phyloP scores from a whole-genome alignment of 2,329 filamentous ascomycete species.

The Penicillium sp. region DNA sequence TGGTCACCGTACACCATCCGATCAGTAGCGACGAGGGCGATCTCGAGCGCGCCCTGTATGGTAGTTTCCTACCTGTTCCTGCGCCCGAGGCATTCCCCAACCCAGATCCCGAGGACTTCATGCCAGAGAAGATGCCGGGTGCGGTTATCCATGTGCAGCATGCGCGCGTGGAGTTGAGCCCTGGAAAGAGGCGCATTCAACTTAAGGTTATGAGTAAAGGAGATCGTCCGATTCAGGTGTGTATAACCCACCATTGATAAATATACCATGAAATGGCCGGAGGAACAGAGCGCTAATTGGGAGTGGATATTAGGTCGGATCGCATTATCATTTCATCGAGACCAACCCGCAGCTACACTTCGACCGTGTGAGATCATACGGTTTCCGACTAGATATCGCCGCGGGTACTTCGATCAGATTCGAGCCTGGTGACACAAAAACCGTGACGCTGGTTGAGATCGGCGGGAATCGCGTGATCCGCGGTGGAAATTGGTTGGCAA shows the following conservation, averaged over 20 bases:
- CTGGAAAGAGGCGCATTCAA: slow-evolving; percentile 68
- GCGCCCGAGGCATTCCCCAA: slow-evolving; percentile 65
- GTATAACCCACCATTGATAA: slow-evolving; percentile 8
- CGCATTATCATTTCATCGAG: slow-evolving; percentile 95
- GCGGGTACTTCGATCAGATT: slow-evolving; percentile 91
- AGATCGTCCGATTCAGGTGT: slow-evolving; percentile 83
- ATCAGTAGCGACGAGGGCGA: slow-evolving; percentile 84
- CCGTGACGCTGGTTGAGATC: slow-evolving; percentile 86
- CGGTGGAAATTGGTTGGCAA: slow-evolving; percentile 79
- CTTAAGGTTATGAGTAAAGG: slow-evolving; percentile 81
- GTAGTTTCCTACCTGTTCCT: slow-evolving; percentile 83
- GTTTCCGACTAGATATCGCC: slow-evolving; percentile 82
- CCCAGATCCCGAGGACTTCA: slow-evolving; percentile 64
- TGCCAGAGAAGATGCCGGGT: slow-evolving; percentile 69
- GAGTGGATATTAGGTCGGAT: slow-evolving; percentile 62
- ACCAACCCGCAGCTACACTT: slow-evolving; percentile 89
- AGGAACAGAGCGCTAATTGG: neutral
- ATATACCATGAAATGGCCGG: too few relatives aligned
- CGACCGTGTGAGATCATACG: slow-evolving; percentile 78
- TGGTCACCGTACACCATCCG: slow-evolving; percentile 91
- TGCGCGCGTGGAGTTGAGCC: slow-evolving; percentile 67
- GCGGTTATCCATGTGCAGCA: slow-evolving; percentile 72
- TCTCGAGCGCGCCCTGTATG: slow-evolving; percentile 81
- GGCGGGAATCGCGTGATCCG: slow-evolving; percentile 74
- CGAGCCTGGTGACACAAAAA: slow-evolving; percentile 89